Conservation (phyloP, 805 yeast genomes). For the Saccharomycodes ludwigii region DNA sequence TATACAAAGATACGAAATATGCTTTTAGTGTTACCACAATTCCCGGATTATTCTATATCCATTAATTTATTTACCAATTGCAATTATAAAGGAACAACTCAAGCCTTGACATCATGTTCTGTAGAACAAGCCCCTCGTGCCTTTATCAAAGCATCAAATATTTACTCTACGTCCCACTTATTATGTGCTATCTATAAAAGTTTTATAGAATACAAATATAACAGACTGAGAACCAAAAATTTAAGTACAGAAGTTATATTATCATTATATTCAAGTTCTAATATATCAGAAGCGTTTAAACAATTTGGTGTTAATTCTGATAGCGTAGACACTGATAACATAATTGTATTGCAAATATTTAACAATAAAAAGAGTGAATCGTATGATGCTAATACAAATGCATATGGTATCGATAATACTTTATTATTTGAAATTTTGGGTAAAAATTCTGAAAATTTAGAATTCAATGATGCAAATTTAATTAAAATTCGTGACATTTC, state of each 20-base stretch:
- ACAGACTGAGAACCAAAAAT: constrained; percentile 45
- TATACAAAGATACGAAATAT: no score
- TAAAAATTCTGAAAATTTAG: no score
- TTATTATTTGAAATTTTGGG: no score
- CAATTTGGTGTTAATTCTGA: constrained; percentile 58
- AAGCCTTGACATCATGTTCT: no score
- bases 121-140: constrained; percentile 38
- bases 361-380: constrained; percentile 9
- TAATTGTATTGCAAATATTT: constrained; percentile 42
- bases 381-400: constrained; percentile 9
- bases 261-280: constrained; percentile 57
- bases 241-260: constrained; percentile 63
- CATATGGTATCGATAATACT: constrained; percentile 1
- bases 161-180: constrained; percentile 52
- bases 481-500: constrained; percentile 22
- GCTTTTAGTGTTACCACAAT: no score
- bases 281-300: constrained; percentile 54
- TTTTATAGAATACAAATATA: constrained; percentile 35
- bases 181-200: constrained; percentile 49
- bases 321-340: constrained; percentile 31
- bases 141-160: constrained; percentile 46
- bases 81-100: no score
- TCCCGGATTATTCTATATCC: constrained; percentile 24
- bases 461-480: constrained; percentile 23
- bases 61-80: constrained; percentile 37